A percentile compares a stretch with the other conserved stretches of the same genome.
Evolutionary conservation across 129 eudicot genomes (phyloP).

Genomic region (Helianthus annuus): HanXRQr2.0-SUNRISE NC_035444.2:130330161-130330660

Average conservation of each 20-base stretch:
- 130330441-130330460: not conserved
- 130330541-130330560: too few relatives aligned
- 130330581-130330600: too few relatives aligned
- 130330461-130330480: too few relatives aligned
- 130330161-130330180: slow-evolving; percentile 69
- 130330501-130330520: too few relatives aligned
- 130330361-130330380: slow-evolving; percentile 84
- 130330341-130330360: slow-evolving; percentile 92
- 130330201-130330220: slow-evolving; percentile 72
- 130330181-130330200: slow-evolving; percentile 67
- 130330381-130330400: slow-evolving; percentile 53
- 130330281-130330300: slow-evolving; percentile 72
- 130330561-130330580: too few relatives aligned
- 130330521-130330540: too few relatives aligned
- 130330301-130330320: slow-evolving; percentile 84
- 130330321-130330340: slow-evolving; percentile 87
- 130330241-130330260: slow-evolving; percentile 85
- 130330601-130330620: too few relatives aligned
- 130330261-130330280: slow-evolving; percentile 82
- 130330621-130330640: slow-evolving; percentile 28
- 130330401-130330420: not conserved
- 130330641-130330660: slow-evolving; percentile 98
- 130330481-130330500: too few relatives aligned
- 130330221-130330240: slow-evolving; percentile 71
- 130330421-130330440: not conserved